These are phyloP conservation scores for Paragyromitra xinjiangensis DNA, from an alignment of 495 filamentous ascomycete species.

Conservation along the genomic window DNA sequence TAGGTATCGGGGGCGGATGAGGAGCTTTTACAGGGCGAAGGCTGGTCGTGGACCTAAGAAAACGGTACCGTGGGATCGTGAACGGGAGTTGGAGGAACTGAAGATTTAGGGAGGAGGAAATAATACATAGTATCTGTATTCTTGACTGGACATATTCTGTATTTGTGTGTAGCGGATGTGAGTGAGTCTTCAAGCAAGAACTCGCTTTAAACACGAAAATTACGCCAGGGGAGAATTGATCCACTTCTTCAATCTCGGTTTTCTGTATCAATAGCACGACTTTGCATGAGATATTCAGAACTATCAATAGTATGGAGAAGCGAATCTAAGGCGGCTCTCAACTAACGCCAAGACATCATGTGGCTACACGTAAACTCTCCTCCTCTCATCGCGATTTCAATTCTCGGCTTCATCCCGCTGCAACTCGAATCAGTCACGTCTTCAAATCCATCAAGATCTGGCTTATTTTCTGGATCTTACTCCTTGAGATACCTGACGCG, in stretches of 20 bases:
- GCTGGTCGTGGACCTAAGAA: constrained; percentile 1
- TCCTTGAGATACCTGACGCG: constrained; percentile 25
- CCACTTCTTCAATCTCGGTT: neutral
- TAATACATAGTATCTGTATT: neutral
- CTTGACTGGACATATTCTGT: neutral
- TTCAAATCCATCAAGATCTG: constrained; percentile 17
- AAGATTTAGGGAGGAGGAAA: neutral
- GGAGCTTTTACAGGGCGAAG: neutral
- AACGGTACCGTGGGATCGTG: neutral
- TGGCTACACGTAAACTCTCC: constrained; percentile 44
- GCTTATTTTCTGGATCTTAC: neutral
- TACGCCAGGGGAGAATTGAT: neutral
- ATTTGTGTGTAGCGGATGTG: constrained; percentile 6
- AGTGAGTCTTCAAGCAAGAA: neutral
- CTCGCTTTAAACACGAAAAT: neutral
- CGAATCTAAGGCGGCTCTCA: neutral
- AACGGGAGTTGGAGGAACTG: neutral
- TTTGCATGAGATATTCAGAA: neutral
- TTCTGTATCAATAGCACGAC: constrained; percentile 5
- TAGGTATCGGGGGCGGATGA: constrained; percentile 15
- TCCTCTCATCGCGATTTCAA: constrained; percentile 39
- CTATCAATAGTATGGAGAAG: too few species aligned
- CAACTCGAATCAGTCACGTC: constrained; percentile 19
- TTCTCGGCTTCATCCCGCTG: constrained; percentile 7
- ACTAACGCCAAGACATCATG: constrained; percentile 36